Base-by-base conservation (phyloP, 2,329 filamentous ascomycete species). In the Ascochyta rabiei region DNA sequence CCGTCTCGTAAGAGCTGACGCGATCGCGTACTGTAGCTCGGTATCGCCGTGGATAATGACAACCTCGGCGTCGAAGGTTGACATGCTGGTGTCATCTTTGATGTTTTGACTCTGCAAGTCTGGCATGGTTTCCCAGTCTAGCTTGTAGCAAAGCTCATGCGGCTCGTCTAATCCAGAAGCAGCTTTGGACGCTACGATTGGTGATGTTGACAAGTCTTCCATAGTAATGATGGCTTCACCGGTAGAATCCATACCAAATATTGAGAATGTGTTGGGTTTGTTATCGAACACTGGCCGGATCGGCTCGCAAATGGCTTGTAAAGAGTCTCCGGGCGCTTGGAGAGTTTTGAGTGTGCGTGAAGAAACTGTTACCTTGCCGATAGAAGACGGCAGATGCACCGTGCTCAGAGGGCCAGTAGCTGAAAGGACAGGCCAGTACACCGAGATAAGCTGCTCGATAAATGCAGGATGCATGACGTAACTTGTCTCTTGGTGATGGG, bases 111-210 rank as follows among this genome's bases (percentile, higher is more conserved):
- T 19, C 6, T 28, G 15, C 12, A 23, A 30, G 12, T 40, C 21
- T 7, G 23, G 16, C 19, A 58, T 42, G 0, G 57, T 59, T 40
- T 71, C 67, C 68, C 66, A 71, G 0, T 57, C 47, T 19, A 60
- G 45, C 52, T 71, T 72, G 51, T 69, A 72, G 56, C 67, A 70
- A 7, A 71, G 60, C 40, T 71, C 63, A 23, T 67, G 55, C 9
- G 60, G 33, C 10, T 23, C 33, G 4, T 57, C 31, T 2, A 16
- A 43, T 12, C 62, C 53, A 1, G 38, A 35, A 6, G 54, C 57
- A 6, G 39, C 33, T 12, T 55, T 57, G 1, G n/a, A 50, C 18
- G 59, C 64, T 4, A 59, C 53, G 6, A 72, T 62, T 3, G 69
- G 64, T 5, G 68, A 41, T 10, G 67, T 64, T 1, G 46, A 33